phyloP scores from a whole-genome alignment of 345 rosid genomes.

The Cardamine chenopodiifolia region DNA sequence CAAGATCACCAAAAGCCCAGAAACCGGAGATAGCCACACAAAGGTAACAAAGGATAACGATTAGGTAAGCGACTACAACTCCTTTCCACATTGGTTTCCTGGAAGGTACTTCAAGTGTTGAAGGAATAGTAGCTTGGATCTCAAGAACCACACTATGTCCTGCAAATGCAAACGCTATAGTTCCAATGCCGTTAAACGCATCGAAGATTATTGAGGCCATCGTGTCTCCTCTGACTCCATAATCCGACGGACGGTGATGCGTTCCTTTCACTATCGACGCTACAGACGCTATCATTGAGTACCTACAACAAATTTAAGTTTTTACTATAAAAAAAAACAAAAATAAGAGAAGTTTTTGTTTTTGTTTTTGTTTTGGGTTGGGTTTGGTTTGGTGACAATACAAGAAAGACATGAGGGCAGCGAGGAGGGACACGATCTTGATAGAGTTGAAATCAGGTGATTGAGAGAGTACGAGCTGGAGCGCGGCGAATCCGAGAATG shows the following conservation, averaged over 20 bases:
- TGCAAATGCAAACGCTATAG: constrained; percentile 62
- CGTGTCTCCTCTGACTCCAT: constrained; percentile 42
- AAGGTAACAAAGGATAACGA: constrained; percentile 54
- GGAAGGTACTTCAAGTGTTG: constrained; percentile 55
- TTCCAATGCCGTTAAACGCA: constrained; percentile 51
- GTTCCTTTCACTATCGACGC: constrained; percentile 41
- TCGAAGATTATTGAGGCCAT: constrained; percentile 34
- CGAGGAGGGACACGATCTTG: constrained; percentile 71
- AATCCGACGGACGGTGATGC: constrained; percentile 31
- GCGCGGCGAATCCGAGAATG: constrained; percentile 72
- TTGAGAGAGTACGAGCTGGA: constrained; percentile 71
- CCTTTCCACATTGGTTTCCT: constrained; percentile 69
- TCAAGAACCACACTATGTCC: constrained; percentile 68
- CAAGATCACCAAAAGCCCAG: constrained; percentile 54
- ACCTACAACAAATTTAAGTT: constrained; percentile 16
- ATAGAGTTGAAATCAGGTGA: constrained; percentile 89
- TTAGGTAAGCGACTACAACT: constrained; percentile 47
- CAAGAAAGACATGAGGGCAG: constrained; percentile 77
- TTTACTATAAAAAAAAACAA: background rate
- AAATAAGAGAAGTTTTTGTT: background rate
- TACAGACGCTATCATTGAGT: constrained; percentile 42
- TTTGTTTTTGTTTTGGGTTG: background rate
- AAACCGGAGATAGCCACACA: constrained; percentile 51
- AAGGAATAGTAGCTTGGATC: constrained; percentile 71
- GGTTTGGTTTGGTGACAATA: constrained; percentile 22